Evolutionary conservation across 2,329 filamentous ascomycete genomes (phyloP).

Genomic region (Ceratocystis ficicola): DNA sequence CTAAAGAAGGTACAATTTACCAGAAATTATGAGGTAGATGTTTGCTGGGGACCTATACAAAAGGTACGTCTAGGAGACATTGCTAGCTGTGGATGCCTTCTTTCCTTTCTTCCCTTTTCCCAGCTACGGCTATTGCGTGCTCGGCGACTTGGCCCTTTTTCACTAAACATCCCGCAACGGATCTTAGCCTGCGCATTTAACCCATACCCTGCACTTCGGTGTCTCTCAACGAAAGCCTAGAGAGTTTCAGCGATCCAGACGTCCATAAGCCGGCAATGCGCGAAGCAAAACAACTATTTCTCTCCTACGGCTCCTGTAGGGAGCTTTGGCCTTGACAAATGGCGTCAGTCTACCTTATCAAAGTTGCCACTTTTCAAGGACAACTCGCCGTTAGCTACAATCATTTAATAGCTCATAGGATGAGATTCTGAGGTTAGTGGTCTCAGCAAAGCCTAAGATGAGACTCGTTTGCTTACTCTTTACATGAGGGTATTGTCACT

Average conservation of each 20-base stretch:
- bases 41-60: neutral
- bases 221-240: neutral
- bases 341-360: slow-evolving; percentile 20
- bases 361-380: slow-evolving; percentile 24
- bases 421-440: neutral
- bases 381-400: slow-evolving; percentile 1
- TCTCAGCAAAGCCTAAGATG: no score
- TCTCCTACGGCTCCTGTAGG: neutral
- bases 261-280: neutral
- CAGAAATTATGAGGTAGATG: slow-evolving; percentile 4
- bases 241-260: neutral
- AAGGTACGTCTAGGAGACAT: slow-evolving; percentile 11
- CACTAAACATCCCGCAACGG: slow-evolving; percentile 2
- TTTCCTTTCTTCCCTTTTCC: neutral
- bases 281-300: neutral
- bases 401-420: neutral
- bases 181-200: neutral
- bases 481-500: no score
- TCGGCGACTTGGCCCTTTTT: slow-evolving; percentile 14
- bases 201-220: neutral
- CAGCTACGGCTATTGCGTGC: slow-evolving; percentile 18
- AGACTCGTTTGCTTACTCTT: no score
- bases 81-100: neutral
- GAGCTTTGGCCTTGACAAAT: slow-evolving; percentile 6
- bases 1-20: neutral